Percentiles rank a stretch among this genome's conserved stretches.
phyloP scores from a whole-genome alignment of 176 grass and related monocot genomes.

The Zoysia pacifica region DNA sequence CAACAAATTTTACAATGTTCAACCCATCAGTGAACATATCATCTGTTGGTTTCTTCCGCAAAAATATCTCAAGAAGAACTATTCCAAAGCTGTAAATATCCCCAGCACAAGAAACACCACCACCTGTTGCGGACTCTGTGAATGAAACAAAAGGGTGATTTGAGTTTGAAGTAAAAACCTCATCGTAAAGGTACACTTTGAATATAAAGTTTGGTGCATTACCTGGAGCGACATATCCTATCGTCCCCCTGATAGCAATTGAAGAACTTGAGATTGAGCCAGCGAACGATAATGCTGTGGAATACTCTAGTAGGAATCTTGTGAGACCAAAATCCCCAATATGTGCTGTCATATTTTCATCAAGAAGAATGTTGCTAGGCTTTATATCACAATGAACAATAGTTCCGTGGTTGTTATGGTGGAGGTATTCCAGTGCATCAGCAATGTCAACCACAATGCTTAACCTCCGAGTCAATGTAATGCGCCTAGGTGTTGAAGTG shows the following conservation, averaged over 20 bases:
- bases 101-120: slow-evolving; percentile 2
- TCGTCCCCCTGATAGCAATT: too few species aligned
- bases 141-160: neutral
- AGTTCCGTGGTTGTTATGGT: slow-evolving; percentile 8
- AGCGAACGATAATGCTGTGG: too few species aligned
- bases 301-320: too few species aligned
- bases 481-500: neutral
- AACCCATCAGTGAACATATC: slow-evolving; percentile 42
- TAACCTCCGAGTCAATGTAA: slow-evolving; percentile 31
- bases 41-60: slow-evolving; percentile 33
- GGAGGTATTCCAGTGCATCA: slow-evolving; percentile 28
- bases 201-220: neutral
- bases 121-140: slow-evolving; percentile 24
- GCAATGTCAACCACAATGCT: slow-evolving; percentile 24
- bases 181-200: neutral
- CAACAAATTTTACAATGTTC: slow-evolving; percentile 31
- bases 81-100: slow-evolving; percentile 42
- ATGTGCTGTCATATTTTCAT: slow-evolving; percentile 5
- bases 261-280: too few species aligned
- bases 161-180: neutral
- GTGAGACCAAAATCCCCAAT: slow-evolving; percentile 39
- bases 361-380: slow-evolving; percentile 36
- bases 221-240: too few species aligned
- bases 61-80: slow-evolving; percentile 32
- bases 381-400: slow-evolving; percentile 38